phyloP scores from a whole-genome alignment of 192 early-diverging fungal species.

The Kappamyces sp. region DNA sequence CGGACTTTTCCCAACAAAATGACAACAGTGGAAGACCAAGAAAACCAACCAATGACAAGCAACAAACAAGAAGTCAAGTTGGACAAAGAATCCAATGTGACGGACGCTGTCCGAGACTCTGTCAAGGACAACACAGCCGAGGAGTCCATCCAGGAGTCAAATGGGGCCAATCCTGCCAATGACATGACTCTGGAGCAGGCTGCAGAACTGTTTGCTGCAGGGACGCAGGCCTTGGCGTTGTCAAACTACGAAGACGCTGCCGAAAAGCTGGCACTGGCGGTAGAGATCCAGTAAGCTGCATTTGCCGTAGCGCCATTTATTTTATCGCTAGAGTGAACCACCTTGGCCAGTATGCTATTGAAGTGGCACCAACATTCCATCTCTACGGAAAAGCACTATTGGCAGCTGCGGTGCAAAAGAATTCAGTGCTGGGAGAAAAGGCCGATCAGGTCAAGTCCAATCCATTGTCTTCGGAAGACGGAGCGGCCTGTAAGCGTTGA shows the following conservation, averaged over 20 bases:
- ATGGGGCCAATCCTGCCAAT: too few species aligned
- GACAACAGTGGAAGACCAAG: too few species aligned
- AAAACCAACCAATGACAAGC: too few species aligned
- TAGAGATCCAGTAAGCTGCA: slow-evolving; percentile 2
- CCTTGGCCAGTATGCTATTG: slow-evolving; percentile 9
- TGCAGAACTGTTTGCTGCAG: background rate
- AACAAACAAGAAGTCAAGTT: too few species aligned
- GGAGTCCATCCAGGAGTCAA: too few species aligned
- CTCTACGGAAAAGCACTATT: slow-evolving; percentile 19
- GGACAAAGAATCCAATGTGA: too few species aligned
- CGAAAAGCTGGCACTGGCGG: slow-evolving; percentile 14
- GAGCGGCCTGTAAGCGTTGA: slow-evolving; percentile 6
- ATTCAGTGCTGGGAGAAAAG: slow-evolving; percentile 12
- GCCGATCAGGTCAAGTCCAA: background rate
- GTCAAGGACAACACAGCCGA: too few species aligned
- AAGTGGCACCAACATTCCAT: slow-evolving; percentile 6
- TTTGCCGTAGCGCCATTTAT: background rate
- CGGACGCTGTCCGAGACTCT: too few species aligned
- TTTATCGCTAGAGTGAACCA: slow-evolving; percentile 1
- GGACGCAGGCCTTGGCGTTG: slow-evolving; percentile 12
- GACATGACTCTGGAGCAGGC: too few species aligned
- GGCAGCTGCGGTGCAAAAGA: slow-evolving; percentile 12
- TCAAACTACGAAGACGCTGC: slow-evolving; percentile 11
- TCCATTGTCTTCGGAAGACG: slow-evolving; percentile 1
- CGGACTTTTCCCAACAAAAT: too few species aligned